Conservation (phyloP, 2,329 filamentous ascomycete species). For the Cytospora piceae region DNA sequence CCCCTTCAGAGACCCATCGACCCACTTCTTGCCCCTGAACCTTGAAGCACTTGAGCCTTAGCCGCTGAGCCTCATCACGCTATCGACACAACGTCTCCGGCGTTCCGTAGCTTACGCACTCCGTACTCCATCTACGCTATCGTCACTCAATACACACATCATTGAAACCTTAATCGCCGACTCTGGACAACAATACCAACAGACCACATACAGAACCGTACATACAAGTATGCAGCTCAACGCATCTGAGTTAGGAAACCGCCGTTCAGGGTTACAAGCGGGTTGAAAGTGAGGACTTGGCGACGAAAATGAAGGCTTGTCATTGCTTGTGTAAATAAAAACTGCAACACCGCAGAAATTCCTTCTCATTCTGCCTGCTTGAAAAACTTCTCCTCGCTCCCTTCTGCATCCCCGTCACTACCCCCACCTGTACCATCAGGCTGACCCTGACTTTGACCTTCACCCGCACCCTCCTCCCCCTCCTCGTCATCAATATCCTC, state of each 20-base stretch:
- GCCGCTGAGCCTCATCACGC: conserved; percentile 27
- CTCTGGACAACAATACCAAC: too few relatives aligned
- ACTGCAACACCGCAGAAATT: conserved; percentile 4
- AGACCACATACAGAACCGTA: too few relatives aligned
- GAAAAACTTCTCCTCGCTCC: conserved; percentile 57
- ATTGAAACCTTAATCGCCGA: too few relatives aligned
- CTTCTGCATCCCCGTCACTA: conserved; percentile 39
- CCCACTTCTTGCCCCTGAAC: conserved; percentile 25
- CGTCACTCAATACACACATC: too few relatives aligned
- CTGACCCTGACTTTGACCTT: conserved; percentile 32
- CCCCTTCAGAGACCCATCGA: conserved; percentile 23
- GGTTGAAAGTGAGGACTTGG: neutral
- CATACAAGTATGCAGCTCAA: too few relatives aligned
- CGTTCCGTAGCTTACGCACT: too few relatives aligned
- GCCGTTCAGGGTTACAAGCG: neutral
- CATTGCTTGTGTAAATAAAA: neutral
- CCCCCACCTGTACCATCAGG: conserved; percentile 26
- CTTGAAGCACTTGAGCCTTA: conserved; percentile 1
- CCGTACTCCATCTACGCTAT: too few relatives aligned
- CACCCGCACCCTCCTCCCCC: conserved; percentile 34
- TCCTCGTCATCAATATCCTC: conserved; percentile 58
- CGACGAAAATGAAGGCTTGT: neutral
- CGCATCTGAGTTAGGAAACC: neutral
- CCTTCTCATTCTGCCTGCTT: conserved; percentile 54
- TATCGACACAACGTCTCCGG: neutral